Evolutionary conservation across 2,329 filamentous ascomycete species (phyloP).

Genomic region (Colletotrichum eleusines): DNA sequence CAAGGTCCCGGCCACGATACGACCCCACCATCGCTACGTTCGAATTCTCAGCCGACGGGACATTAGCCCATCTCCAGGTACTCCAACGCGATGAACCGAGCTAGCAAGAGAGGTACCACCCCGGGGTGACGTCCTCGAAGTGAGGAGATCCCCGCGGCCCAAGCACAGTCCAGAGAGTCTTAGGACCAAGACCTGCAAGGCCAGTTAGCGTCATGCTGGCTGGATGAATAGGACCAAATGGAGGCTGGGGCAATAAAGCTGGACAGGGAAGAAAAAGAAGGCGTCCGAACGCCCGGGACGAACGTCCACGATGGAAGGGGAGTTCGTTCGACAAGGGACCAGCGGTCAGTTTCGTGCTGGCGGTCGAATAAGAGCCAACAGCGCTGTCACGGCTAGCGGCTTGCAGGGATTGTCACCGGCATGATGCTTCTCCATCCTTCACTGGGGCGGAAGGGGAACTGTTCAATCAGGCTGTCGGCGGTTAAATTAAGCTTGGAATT

Average conservation of each 20-base stretch:
- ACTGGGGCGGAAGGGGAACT: conserved; percentile 23
- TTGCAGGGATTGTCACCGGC: conserved; percentile 26
- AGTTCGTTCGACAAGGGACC: conserved; percentile 25
- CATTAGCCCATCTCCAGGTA: conserved; percentile 13
- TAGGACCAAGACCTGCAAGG: conserved; percentile 31
- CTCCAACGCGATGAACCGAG: conserved; percentile 2
- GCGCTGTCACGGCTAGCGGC: conserved; percentile 26
- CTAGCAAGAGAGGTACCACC: background rate
- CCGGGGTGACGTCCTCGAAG: conserved; percentile 35
- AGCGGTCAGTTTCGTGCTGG: background rate
- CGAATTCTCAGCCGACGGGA: conserved; percentile 24
- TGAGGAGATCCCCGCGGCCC: conserved; percentile 27
- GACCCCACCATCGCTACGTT: conserved; percentile 21
- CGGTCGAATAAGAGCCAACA: conserved; percentile 16
- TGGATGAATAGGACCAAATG: conserved; percentile 5
- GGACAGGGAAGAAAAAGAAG: background rate
- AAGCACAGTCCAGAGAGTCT: conserved; percentile 18
- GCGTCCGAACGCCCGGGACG: background rate
- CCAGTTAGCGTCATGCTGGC: conserved; percentile 16
- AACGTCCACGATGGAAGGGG: conserved; percentile 26
- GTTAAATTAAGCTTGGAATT: conserved; percentile 37
- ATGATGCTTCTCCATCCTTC: conserved; percentile 23
- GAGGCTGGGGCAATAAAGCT: background rate
- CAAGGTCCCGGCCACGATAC: conserved; percentile 28
- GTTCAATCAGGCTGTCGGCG: conserved; percentile 41